These are phyloP conservation scores for Curvularia eragrostidis DNA, from an alignment of 2,329 filamentous ascomycete genomes.

Conservation along the genomic window DNA sequence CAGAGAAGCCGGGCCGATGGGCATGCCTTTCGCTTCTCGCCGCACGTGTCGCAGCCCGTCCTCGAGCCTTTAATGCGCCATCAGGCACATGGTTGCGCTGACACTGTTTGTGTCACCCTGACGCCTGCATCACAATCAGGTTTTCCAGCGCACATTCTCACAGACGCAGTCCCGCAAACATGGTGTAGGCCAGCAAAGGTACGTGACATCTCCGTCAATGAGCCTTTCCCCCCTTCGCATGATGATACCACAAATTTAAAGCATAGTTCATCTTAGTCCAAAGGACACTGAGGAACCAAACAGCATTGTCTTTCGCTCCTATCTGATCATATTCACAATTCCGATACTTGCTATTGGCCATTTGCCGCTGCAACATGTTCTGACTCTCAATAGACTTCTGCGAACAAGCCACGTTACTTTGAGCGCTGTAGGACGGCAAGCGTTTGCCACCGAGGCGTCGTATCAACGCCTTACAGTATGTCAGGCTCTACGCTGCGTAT, in stretches of 20 bases:
- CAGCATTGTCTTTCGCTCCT: slow-evolving; percentile 54
- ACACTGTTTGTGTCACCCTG: slow-evolving; percentile 3
- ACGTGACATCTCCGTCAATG: slow-evolving; percentile 24
- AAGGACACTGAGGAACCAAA: slow-evolving; percentile 50
- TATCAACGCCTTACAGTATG: neutral
- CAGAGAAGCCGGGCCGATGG: slow-evolving; percentile 11
- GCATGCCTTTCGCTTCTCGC: slow-evolving; percentile 7
- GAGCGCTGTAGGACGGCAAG: slow-evolving; percentile 8
- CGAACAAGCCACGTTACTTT: neutral
- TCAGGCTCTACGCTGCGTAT: slow-evolving; percentile 11
- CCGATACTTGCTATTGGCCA: neutral
- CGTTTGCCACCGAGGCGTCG: neutral
- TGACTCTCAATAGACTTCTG: slow-evolving; percentile 12
- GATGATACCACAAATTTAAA: slow-evolving; percentile 50
- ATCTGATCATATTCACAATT: slow-evolving; percentile 40
- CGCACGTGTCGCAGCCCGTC: slow-evolving; percentile 2
- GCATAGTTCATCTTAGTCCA: slow-evolving; percentile 55
- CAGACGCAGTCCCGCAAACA: neutral
- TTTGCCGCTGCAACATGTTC: slow-evolving; percentile 8
- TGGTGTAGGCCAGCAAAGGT: slow-evolving; percentile 24
- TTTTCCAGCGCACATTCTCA: neutral
- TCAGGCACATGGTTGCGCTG: slow-evolving; percentile 7
- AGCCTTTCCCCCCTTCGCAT: slow-evolving; percentile 27
- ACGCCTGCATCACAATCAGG: neutral
- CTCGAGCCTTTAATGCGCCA: slow-evolving; percentile 11